Evolutionary conservation across 306 rosid species (phyloP).

Genomic region (Mimosa bimucronata): DNA sequence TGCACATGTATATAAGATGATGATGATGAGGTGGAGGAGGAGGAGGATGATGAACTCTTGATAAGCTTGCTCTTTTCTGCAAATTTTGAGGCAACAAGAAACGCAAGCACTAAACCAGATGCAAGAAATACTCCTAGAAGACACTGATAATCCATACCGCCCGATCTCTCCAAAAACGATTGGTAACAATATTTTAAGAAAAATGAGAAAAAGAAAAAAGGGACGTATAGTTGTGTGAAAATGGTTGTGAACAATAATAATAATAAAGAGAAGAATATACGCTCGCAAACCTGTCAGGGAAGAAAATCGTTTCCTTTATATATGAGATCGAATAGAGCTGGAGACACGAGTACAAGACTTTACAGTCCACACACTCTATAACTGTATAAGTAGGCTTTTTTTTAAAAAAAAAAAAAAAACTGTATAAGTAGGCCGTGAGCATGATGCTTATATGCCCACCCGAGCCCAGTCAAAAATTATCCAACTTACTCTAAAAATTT

Average conservation of each 20-base stretch:
- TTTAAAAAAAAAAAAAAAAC: too few relatives aligned
- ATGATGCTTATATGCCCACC: too few relatives aligned
- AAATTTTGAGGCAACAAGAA: slow-evolving; percentile 40
- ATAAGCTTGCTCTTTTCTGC: slow-evolving; percentile 40
- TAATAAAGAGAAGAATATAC: background rate
- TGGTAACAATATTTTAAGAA: background rate
- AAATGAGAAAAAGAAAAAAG: background rate
- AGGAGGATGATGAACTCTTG: slow-evolving; percentile 39
- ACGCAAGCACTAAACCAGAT: slow-evolving; percentile 42
- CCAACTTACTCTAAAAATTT: too few relatives aligned
- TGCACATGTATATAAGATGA: background rate
- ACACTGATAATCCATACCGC: slow-evolving; percentile 53
- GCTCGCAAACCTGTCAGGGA: background rate
- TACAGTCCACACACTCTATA: too few relatives aligned
- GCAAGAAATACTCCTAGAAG: slow-evolving; percentile 51
- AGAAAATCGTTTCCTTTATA: too few relatives aligned
- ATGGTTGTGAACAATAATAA: background rate
- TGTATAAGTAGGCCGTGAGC: too few relatives aligned
- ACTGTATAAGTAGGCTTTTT: too few relatives aligned
- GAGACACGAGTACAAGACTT: too few relatives aligned
- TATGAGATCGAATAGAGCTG: too few relatives aligned
- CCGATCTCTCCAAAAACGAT: background rate
- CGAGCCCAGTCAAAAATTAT: too few relatives aligned
- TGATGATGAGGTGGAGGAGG: too few relatives aligned
- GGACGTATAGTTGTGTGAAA: background rate